Percentiles rank a stretch among this genome's conserved stretches.
phyloP scores from a whole-genome alignment of 148 eudicot species.

The Chenopodium berlandieri region DNA sequence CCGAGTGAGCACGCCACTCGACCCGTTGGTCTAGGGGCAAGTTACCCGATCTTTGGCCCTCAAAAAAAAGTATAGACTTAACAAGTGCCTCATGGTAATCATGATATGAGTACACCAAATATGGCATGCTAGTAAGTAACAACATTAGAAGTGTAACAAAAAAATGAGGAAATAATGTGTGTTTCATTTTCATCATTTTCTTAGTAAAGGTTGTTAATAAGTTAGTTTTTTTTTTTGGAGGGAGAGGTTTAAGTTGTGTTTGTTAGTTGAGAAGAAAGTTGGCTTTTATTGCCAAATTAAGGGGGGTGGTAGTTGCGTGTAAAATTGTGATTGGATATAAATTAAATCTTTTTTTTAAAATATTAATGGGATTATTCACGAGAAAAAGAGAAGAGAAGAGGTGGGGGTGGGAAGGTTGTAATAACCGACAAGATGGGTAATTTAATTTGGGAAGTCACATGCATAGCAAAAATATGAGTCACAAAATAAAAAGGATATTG shows the following conservation, averaged over 20 bases:
- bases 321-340: conserved; percentile 2
- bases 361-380: conserved; percentile 30
- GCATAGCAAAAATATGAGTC: conserved; percentile 28
- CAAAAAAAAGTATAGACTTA: conserved; percentile 71
- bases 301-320: conserved; percentile 22
- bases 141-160: conserved; percentile 18
- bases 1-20: conserved; percentile 63
- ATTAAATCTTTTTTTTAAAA: not conserved
- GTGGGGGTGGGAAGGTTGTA: conserved; percentile 17
- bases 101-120: conserved; percentile 31
- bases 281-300: conserved; percentile 25
- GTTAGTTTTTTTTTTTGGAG: not conserved
- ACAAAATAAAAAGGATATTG: conserved; percentile 11
- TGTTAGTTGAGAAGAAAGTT: conserved; percentile 21
- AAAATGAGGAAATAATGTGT: not conserved
- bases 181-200: not conserved
- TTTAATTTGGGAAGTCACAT: conserved; percentile 34
- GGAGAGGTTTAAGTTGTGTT: conserved; percentile 1
- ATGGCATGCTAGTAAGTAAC: conserved; percentile 11
- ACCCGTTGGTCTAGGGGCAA: conserved; percentile 63
- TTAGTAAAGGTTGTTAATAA: not conserved
- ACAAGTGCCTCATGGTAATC: conserved; percentile 64
- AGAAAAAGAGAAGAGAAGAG: conserved; percentile 11
- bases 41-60: conserved; percentile 83
- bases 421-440: conserved; percentile 40